Conservation (phyloP, 2,329 filamentous ascomycete genomes). For the Scytalidium sp. region DNA sequence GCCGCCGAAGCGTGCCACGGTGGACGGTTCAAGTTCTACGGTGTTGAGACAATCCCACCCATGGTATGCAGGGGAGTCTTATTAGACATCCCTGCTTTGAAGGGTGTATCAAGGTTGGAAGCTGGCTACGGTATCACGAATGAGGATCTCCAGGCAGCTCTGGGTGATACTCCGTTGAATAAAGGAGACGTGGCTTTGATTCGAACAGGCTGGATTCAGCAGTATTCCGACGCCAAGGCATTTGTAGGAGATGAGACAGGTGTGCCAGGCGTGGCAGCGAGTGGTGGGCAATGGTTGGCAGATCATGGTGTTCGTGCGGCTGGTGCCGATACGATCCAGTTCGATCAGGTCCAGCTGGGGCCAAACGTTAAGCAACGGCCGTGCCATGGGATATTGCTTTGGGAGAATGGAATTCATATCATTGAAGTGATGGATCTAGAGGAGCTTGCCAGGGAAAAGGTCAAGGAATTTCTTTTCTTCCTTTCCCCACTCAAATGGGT, state of each 20-base stretch:
- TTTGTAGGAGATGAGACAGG: background rate
- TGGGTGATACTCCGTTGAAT: background rate
- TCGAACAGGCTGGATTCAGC: background rate
- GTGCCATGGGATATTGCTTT: background rate
- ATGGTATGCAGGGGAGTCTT: background rate
- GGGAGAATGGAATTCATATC: background rate
- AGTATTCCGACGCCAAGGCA: background rate
- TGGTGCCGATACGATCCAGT: background rate
- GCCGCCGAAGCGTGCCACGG: background rate
- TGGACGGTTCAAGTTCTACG: background rate
- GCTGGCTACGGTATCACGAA: background rate
- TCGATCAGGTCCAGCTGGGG: background rate
- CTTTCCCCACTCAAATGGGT: background rate
- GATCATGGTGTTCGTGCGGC: background rate
- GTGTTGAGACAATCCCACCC: background rate
- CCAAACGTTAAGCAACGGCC: background rate
- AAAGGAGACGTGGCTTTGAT: background rate
- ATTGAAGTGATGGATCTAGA: background rate
- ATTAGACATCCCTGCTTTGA: background rate
- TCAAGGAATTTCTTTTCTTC: background rate
- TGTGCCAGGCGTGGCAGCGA: background rate
- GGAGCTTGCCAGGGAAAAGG: background rate
- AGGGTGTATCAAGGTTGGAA: background rate
- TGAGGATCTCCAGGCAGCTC: background rate
- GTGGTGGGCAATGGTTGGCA: background rate